Evolutionary conservation across 352 stramenopile genomes (phyloP), one percentile per base, ranked within the genome.

Genomic region (Blastocystis sp.): DNA sequence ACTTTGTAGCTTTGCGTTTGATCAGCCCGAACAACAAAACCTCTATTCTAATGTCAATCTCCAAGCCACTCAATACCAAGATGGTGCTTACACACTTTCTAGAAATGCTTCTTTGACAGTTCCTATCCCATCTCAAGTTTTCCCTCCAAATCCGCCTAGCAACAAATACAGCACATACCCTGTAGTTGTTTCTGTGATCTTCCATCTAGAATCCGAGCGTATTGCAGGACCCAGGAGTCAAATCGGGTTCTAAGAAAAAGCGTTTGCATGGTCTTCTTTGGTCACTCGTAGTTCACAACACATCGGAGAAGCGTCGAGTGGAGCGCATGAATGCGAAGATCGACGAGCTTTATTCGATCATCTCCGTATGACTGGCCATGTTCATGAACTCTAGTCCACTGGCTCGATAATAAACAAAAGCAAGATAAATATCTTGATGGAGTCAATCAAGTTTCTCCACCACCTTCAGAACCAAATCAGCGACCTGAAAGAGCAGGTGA

Each of bases 371-470:
- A 9, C 20, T 13, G 13, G 2, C 20, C 7, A 3, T 81, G 13
- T 2, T 13, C 47, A 24, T 24, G n/a, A 26, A 54, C 37, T n/a
- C 0, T 78, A 88, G 76, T 76, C 59, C 26, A 88, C 59, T 41
- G 76, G 76, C n/a, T 41, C 64, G 26, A 78, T 88, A 5, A 88
- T 88, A 26, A 76, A 76, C 64, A 88, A 88, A 43, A 88, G 64
- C 76, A 88, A 88, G 30, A 88, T 88, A 43, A 88, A 70, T 26
- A 73, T 88, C 43, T 26, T 88, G 11, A 68, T 76, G 64, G 76
- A 88, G 62, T 54, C 76, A 3, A 53, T 88, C 43, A 73, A 88
- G n/a, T 88, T 75, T 47, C 24, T 88, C 11, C 59, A 47, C 11
- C 76, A 88, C 20, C 30, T 88, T 0, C 30, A 88, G n/a, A 30